A percentile compares a stretch with the other conserved stretches of the same genome.
Conservation (phyloP, 2,329 filamentous ascomycete species). For the Fonsecaea monophora region DNA sequence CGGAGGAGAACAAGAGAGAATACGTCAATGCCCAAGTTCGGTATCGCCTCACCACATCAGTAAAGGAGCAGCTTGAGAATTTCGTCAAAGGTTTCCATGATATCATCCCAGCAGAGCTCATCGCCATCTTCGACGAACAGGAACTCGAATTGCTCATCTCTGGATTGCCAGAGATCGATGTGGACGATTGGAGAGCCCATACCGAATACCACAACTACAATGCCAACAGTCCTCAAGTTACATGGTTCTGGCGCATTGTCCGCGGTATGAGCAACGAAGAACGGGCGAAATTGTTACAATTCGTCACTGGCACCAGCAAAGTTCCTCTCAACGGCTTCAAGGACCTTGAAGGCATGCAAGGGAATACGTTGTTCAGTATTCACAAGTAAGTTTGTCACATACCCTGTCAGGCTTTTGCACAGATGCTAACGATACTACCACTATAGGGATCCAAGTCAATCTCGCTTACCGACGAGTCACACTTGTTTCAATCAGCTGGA, state of each 20-base stretch:
- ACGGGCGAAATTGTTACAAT: slow-evolving; percentile 93
- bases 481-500: slow-evolving; percentile 99
- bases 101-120: slow-evolving; percentile 90
- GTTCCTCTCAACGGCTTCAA: slow-evolving; percentile 98
- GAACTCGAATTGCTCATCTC: slow-evolving; percentile 96
- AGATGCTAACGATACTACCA: slow-evolving; percentile 18
- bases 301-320: slow-evolving; percentile 97
- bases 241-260: slow-evolving; percentile 99
- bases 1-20: slow-evolving; percentile 97
- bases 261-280: slow-evolving; percentile 99
- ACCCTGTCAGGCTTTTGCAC: not conserved
- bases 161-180: slow-evolving; percentile 93
- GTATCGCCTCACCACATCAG: slow-evolving; percentile 87
- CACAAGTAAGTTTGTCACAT: slow-evolving; percentile 64
- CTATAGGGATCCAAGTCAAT: slow-evolving; percentile 61
- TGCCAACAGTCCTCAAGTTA: slow-evolving; percentile 91
- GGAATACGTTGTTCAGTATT: slow-evolving; percentile 96
- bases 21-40: slow-evolving; percentile 95
- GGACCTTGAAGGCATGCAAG: slow-evolving; percentile 99
- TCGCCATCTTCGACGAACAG: slow-evolving; percentile 98
- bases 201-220: slow-evolving; percentile 99
- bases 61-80: slow-evolving; percentile 90
- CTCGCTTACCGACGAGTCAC: slow-evolving; percentile 92
- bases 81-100: slow-evolving; percentile 97
- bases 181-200: slow-evolving; percentile 99